Evolutionary conservation across 2,329 filamentous ascomycete genomes (phyloP), one percentile per base, ranked within the genome.

Genomic region (Rutstroemia sp.): DNA sequence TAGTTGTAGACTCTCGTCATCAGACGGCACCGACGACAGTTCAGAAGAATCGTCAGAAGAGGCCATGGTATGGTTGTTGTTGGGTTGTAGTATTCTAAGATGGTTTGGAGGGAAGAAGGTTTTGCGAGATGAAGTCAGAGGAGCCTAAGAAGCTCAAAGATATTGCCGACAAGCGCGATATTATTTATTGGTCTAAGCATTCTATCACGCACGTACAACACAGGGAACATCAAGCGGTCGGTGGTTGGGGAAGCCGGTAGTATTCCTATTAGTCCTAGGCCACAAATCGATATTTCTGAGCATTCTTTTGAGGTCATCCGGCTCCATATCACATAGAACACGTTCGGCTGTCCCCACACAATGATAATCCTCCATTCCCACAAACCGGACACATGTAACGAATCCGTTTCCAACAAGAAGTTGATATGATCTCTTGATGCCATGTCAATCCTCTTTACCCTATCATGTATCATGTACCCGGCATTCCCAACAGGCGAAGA

Each of bases 21-120:
- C 82, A 37, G 80, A 83, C 47, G 75, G 76, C 48, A 76, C 68
- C 4, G 77, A 79, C 37, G 83, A 85, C 57, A 86, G 76, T 56
- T 85, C 82, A 45, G 82, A 86, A 56, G 80, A 83, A 61, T 84
- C 81, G 68, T 83, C 80, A 68, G 82, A 80, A 59, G 81, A 65
- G 19, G 48, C 59, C 65, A 67, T 58, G 58, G 67, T 51, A 41
- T 64, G 57, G 52, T 48, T 52, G 37, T 21, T 57, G 52, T 48
- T 52, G 38, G 21, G 46, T 48, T 14, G 47, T 56, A 38, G 51
- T 57, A 61, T 60, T 58, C 54, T 59, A 42, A 30, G n/a, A 46
- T 45, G 19, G 49, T 57, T 57, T 57, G 44, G 47, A 49, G 38
- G 51, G 12, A 30, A 51, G 51, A 49, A 25, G 57, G 54, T 34